phyloP scores from a whole-genome alignment of 257 asterid species.

The Marsdenia floribunda region DNA sequence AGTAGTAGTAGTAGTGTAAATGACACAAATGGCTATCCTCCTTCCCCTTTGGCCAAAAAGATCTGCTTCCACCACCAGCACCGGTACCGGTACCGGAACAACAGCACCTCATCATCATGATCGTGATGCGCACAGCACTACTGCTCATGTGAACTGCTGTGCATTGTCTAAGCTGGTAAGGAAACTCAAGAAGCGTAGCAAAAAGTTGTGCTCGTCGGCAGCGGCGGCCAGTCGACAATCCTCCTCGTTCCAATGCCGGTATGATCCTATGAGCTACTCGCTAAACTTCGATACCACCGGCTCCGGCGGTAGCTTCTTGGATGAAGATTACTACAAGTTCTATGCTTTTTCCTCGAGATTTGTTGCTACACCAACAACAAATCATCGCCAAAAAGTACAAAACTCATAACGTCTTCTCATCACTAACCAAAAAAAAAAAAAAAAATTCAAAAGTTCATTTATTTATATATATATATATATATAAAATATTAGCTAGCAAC shows the following conservation, averaged over 20 bases:
- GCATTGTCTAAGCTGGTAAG: constrained; percentile 48
- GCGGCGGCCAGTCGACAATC: constrained; percentile 39
- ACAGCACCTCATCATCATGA: not conserved
- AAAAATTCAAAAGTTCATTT: no score
- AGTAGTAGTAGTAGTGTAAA: not conserved
- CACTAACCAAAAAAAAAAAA: no score
- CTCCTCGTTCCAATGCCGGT: constrained; percentile 55
- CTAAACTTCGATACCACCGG: constrained; percentile 55
- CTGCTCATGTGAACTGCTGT: constrained; percentile 24
- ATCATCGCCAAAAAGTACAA: constrained; percentile 27
- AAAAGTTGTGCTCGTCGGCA: constrained; percentile 31
- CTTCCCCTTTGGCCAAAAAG: constrained; percentile 1
- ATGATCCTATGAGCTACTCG: constrained; percentile 69
- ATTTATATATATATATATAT: no score
- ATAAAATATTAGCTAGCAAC: not conserved
- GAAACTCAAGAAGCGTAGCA: constrained; percentile 49
- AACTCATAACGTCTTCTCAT: no score
- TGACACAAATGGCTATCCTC: constrained; percentile 12
- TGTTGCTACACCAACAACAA: constrained; percentile 37
- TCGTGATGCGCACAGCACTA: not conserved
- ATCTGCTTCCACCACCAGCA: not conserved
- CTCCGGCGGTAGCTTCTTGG: constrained; percentile 37
- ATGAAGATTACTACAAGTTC: constrained; percentile 53
- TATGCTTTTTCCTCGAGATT: constrained; percentile 76
- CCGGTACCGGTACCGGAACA: not conserved